These are phyloP conservation scores for Fusarium mangiferae DNA, from an alignment of 2,329 filamentous ascomycete genomes.

Conservation along the genomic window DNA sequence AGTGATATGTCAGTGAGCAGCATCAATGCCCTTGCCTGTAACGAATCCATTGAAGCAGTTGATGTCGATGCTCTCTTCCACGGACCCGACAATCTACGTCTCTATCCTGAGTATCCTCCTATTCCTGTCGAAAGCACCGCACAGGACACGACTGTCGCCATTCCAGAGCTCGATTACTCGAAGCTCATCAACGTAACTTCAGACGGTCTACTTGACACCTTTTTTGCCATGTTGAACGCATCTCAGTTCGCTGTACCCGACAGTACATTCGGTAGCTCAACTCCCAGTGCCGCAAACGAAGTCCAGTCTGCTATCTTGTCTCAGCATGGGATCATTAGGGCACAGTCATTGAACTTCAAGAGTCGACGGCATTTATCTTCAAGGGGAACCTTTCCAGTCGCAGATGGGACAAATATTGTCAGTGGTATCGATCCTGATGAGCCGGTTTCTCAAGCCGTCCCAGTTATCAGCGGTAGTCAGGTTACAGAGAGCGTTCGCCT, in stretches of 20 bases:
- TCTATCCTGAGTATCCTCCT: slow-evolving; percentile 46
- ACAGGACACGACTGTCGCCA: slow-evolving; percentile 32
- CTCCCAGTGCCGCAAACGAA: slow-evolving; percentile 18
- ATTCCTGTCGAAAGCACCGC: slow-evolving; percentile 39
- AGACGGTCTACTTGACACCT: slow-evolving; percentile 46
- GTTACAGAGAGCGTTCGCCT: slow-evolving; percentile 31
- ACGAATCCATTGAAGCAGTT: slow-evolving; percentile 50
- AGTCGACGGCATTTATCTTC: slow-evolving; percentile 39
- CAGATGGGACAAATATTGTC: slow-evolving; percentile 30
- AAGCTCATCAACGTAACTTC: slow-evolving; percentile 43
- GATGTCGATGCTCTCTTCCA: slow-evolving; percentile 38
- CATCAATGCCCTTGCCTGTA: slow-evolving; percentile 51
- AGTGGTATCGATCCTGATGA: slow-evolving; percentile 38
- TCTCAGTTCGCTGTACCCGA: slow-evolving; percentile 49
- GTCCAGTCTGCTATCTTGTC: slow-evolving; percentile 48
- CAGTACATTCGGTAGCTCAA: slow-evolving; percentile 32
- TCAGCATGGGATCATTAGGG: slow-evolving; percentile 52
- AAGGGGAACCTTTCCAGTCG: slow-evolving; percentile 33
- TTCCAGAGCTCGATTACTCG: slow-evolving; percentile 45
- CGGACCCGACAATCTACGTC: slow-evolving; percentile 34
- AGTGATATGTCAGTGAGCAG: slow-evolving; percentile 43
- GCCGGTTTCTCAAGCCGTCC: slow-evolving; percentile 40
- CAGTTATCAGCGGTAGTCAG: slow-evolving; percentile 32
- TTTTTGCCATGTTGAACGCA: slow-evolving; percentile 49
- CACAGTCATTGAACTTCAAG: slow-evolving; percentile 48